A percentile compares a stretch with the other conserved stretches of the same genome.
These are phyloP conservation scores for Phialophora macrospora DNA, from an alignment of 2,329 filamentous ascomycete genomes.

Conservation along the genomic window DNA sequence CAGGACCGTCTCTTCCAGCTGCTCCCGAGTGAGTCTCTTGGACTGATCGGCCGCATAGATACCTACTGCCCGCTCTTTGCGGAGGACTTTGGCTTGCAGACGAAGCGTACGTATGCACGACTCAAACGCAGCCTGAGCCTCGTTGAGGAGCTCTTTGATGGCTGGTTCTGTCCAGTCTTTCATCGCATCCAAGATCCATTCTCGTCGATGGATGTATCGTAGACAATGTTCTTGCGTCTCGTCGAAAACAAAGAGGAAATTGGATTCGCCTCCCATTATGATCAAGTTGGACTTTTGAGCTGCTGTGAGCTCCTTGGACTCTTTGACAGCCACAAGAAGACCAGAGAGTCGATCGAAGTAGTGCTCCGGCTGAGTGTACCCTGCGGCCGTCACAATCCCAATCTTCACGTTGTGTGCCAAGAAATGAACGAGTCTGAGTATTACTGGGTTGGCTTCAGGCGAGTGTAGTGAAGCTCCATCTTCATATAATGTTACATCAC, in stretches of 20 bases:
- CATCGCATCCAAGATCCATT: constrained; percentile 67
- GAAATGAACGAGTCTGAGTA: constrained; percentile 70
- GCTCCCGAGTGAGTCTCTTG: constrained; percentile 78
- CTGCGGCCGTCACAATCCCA: constrained; percentile 94
- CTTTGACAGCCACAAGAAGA: constrained; percentile 77
- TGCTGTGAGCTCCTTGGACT: constrained; percentile 64
- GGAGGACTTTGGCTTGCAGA: constrained; percentile 73
- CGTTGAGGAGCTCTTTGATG: constrained; percentile 80
- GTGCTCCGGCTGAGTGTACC: constrained; percentile 83
- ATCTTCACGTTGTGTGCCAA: constrained; percentile 79
- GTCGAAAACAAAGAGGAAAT: constrained; percentile 87
- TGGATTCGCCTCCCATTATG: constrained; percentile 94
- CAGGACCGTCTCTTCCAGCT: constrained; percentile 92
- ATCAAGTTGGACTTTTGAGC: constrained; percentile 77
- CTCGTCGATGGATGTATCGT: constrained; percentile 61
- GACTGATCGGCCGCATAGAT: constrained; percentile 67
- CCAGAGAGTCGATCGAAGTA: constrained; percentile 90
- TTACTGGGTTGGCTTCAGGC: constrained; percentile 75
- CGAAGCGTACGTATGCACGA: constrained; percentile 81
- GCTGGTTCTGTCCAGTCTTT: constrained; percentile 61
- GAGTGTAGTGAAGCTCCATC: constrained; percentile 74
- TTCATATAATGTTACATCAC: constrained; percentile 94
- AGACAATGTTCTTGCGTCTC: constrained; percentile 69
- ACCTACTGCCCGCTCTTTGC: constrained; percentile 86
- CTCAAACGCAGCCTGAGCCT: constrained; percentile 80